phyloP scores from a whole-genome alignment of 306 rosid genomes.

The Medicago arabica region DNA sequence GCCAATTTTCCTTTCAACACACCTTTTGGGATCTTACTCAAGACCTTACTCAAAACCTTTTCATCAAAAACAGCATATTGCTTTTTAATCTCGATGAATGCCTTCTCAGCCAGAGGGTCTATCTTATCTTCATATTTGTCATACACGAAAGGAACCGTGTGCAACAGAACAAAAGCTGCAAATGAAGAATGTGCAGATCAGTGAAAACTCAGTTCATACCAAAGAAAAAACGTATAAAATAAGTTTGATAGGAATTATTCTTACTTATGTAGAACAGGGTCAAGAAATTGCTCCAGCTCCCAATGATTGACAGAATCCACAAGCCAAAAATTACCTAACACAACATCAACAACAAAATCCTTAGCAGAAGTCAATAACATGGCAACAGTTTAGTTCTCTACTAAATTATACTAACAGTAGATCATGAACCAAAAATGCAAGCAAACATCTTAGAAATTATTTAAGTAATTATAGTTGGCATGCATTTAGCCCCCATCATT shows the following conservation, averaged over 20 bases:
- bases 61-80: constrained; percentile 75
- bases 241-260: constrained; percentile 13
- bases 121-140: constrained; percentile 75
- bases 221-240: neutral
- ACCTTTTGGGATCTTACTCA: constrained; percentile 67
- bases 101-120: constrained; percentile 76
- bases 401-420: neutral
- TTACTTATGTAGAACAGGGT: constrained; percentile 87
- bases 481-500: neutral
- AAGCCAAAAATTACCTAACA: constrained; percentile 72
- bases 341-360: constrained; percentile 10
- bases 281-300: constrained; percentile 81
- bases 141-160: constrained; percentile 76
- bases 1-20: constrained; percentile 63
- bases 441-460: neutral
- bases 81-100: constrained; percentile 63
- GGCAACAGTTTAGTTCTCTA: constrained; percentile 16
- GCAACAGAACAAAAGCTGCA: constrained; percentile 80
- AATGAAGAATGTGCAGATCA: constrained; percentile 20
- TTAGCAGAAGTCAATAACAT: constrained; percentile 1
- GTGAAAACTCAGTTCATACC: neutral
- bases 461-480: neutral
- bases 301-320: constrained; percentile 81
- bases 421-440: neutral
- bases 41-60: constrained; percentile 78